phyloP scores from a whole-genome alignment of 179 eudicot species.

The Beta lomatogona region DNA sequence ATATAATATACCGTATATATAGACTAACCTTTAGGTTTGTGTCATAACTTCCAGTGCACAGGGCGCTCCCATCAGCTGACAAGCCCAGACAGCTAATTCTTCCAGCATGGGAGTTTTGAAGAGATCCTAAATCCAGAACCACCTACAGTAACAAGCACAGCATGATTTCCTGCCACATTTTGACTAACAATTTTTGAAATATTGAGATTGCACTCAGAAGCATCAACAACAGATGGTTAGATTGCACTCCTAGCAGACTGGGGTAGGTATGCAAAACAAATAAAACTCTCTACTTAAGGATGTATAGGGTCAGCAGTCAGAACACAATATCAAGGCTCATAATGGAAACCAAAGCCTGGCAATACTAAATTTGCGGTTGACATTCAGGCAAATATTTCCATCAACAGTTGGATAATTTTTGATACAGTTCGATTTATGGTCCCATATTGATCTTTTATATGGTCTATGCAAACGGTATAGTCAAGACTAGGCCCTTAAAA shows the following conservation, averaged over 20 bases:
- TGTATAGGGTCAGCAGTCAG: neutral
- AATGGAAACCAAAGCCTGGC: neutral
- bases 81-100: conserved; percentile 87
- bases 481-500: neutral
- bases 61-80: conserved; percentile 97
- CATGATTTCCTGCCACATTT: neutral
- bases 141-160: conserved; percentile 39
- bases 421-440: neutral
- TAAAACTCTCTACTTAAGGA: neutral
- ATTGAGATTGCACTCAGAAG: neutral
- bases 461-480: neutral
- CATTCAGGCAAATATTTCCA: neutral
- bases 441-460: neutral
- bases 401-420: neutral
- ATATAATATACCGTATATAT: too few species aligned
- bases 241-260: neutral
- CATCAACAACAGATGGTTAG: neutral
- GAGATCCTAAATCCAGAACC: conserved; percentile 77
- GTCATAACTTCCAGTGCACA: conserved; percentile 98
- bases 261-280: neutral
- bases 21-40: conserved; percentile 77
- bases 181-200: neutral
- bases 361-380: neutral
- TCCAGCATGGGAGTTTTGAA: conserved; percentile 75
- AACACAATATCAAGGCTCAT: neutral